A percentile compares a stretch with the other conserved stretches of the same genome.
Conservation (phyloP, 1,139 yeast species). For the Suhomyces ambrosiae region DNA sequence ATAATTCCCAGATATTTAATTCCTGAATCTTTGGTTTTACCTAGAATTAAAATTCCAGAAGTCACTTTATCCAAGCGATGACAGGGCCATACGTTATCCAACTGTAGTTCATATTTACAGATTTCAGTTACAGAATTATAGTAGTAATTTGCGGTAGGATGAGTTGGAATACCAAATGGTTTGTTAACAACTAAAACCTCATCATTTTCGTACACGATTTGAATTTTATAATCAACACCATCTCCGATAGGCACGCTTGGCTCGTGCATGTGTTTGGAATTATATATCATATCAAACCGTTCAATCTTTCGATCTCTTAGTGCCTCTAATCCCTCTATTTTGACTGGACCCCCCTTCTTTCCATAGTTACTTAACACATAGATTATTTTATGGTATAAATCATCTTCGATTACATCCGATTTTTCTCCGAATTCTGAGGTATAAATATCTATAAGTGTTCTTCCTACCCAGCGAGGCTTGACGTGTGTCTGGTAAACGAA, state of each 20-base stretch:
- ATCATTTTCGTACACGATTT: slow-evolving; percentile 48
- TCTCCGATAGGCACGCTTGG: slow-evolving; percentile 48
- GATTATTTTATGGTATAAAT: slow-evolving; percentile 27
- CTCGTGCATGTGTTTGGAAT: slow-evolving; percentile 62
- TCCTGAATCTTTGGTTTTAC: slow-evolving; percentile 49
- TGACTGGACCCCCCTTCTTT: slow-evolving; percentile 20
- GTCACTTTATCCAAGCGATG: slow-evolving; percentile 76
- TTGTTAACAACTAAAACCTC: slow-evolving; percentile 64
- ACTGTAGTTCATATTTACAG: slow-evolving; percentile 40
- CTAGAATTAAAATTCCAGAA: slow-evolving; percentile 69
- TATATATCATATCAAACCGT: slow-evolving; percentile 53
- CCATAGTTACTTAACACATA: slow-evolving; percentile 34
- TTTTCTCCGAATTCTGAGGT: slow-evolving; percentile 47
- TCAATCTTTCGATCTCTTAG: slow-evolving; percentile 29
- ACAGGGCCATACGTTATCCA: slow-evolving; percentile 53
- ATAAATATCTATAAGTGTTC: slow-evolving; percentile 46
- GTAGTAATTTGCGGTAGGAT: slow-evolving; percentile 70
- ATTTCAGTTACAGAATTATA: slow-evolving; percentile 66
- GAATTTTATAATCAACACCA: slow-evolving; percentile 11
- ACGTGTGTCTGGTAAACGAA: slow-evolving; percentile 40
- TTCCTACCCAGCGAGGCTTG: slow-evolving; percentile 53
- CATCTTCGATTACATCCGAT: slow-evolving; percentile 25
- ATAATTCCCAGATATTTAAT: slow-evolving; percentile 45
- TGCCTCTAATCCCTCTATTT: slow-evolving; percentile 26
- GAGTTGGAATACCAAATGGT: slow-evolving; percentile 79